Evolutionary conservation across 2,329 filamentous ascomycete genomes (phyloP).

Genomic region (Colletotrichum tamarilloi): DNA sequence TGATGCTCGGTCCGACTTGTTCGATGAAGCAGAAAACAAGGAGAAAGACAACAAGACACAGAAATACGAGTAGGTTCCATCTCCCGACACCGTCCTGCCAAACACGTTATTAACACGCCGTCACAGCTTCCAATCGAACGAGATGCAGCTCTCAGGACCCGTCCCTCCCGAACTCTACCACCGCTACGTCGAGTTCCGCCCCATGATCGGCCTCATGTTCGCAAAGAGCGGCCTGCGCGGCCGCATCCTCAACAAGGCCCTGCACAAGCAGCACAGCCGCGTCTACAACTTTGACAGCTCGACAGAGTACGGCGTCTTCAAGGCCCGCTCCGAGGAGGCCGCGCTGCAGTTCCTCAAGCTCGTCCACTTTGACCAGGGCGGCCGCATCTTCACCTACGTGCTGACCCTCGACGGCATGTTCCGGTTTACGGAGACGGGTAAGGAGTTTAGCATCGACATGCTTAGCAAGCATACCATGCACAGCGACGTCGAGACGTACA

Average conservation of each 20-base stretch:
- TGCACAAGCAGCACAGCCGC: conserved; percentile 89
- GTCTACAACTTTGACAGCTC: conserved; percentile 88
- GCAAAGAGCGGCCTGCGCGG: conserved; percentile 81
- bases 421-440: conserved; percentile 94
- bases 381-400: conserved; percentile 91
- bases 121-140: conserved; percentile 87
- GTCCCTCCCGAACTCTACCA: conserved; percentile 86
- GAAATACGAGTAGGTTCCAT: conserved; percentile 72
- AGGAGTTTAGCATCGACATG: conserved; percentile 94
- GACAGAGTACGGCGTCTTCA: conserved; percentile 78
- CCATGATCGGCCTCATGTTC: conserved; percentile 92
- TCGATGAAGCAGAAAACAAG: conserved; percentile 37
- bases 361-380: conserved; percentile 86
- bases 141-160: conserved; percentile 88
- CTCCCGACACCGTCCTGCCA: no score
- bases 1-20: conserved; percentile 47
- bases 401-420: conserved; percentile 87
- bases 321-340: conserved; percentile 75
- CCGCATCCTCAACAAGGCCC: conserved; percentile 81
- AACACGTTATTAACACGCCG: no score
- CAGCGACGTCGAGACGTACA: conserved; percentile 89
- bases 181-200: conserved; percentile 91
- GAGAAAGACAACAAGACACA: conserved; percentile 66
- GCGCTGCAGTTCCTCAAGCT: conserved; percentile 86
- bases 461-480: conserved; percentile 98